Conservation (phyloP, 2,329 filamentous ascomycete species). For the Lecanicillium sp. region DNA sequence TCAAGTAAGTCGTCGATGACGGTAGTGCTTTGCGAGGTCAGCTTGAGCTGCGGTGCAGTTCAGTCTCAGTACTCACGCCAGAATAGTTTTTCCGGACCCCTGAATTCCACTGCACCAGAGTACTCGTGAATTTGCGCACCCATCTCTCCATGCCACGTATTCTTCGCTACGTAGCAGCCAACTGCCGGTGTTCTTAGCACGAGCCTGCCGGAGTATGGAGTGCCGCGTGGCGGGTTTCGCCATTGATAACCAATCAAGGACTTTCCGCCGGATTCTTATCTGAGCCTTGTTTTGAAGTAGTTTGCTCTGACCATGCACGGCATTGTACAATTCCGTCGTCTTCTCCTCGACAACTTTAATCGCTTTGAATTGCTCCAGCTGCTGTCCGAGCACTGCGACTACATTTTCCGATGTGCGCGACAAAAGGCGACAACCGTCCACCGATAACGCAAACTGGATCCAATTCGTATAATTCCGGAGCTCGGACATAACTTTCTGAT, state of each 20-base stretch:
- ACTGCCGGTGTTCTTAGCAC: slow-evolving; percentile 12
- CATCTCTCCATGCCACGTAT: background rate
- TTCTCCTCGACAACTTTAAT: background rate
- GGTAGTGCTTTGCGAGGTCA: background rate
- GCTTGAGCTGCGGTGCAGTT: background rate
- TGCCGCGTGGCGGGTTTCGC: slow-evolving; percentile 1
- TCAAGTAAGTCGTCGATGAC: slow-evolving; percentile 1
- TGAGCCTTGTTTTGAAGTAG: background rate
- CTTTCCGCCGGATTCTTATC: background rate
- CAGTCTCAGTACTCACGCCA: slow-evolving; percentile 12
- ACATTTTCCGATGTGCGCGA: slow-evolving; percentile 14
- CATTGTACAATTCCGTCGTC: background rate
- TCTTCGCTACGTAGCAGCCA: slow-evolving; percentile 10
- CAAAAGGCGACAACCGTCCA: slow-evolving; percentile 14
- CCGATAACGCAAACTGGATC: slow-evolving; percentile 15
- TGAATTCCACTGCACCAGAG: slow-evolving; percentile 16
- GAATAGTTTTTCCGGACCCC: slow-evolving; percentile 15
- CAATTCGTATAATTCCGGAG: slow-evolving; percentile 12
- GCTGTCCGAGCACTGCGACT: slow-evolving; percentile 9
- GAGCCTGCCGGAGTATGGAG: slow-evolving; percentile 6
- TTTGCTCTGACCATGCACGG: background rate
- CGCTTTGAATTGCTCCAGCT: slow-evolving; percentile 12
- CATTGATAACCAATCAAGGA: slow-evolving; percentile 5
- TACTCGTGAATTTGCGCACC: slow-evolving; percentile 3
- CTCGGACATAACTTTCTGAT: slow-evolving; percentile 12